Percentiles rank a stretch among this genome's conserved stretches.
Conservation (phyloP, 306 rosid species). For the Rosa persica region DNA sequence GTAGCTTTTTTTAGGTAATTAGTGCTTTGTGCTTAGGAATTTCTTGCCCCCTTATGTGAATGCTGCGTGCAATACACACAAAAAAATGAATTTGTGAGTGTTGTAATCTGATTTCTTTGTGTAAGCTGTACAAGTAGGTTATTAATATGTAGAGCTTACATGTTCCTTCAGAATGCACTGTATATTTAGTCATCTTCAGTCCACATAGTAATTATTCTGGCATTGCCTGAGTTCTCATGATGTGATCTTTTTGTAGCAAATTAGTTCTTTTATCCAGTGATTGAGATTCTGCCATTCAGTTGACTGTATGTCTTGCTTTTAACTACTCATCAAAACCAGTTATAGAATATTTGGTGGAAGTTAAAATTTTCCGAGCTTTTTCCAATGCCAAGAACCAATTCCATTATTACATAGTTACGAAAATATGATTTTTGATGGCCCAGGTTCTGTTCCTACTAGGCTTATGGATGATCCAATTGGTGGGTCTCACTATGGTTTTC, state of each 20-base stretch:
- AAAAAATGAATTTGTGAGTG: background rate
- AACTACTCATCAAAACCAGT: background rate
- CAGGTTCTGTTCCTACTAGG: background rate
- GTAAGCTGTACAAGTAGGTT: background rate
- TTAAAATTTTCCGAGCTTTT: background rate
- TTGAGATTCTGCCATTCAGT: constrained; percentile 20
- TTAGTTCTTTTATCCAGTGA: background rate
- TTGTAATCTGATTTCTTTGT: background rate
- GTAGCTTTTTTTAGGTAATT: background rate
- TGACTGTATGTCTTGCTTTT: constrained; percentile 6
- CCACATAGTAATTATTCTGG: background rate
- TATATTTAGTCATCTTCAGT: background rate
- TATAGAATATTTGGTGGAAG: background rate
- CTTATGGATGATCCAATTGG: background rate
- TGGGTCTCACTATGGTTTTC: background rate
- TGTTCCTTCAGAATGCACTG: background rate
- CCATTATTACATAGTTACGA: constrained; percentile 7
- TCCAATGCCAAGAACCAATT: constrained; percentile 7
- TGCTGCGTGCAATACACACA: background rate
- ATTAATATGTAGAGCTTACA: background rate
- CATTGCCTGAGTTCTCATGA: background rate
- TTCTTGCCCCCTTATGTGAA: background rate
- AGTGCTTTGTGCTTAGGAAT: background rate
- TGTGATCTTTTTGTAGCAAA: background rate
- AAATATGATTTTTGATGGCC: constrained; percentile 22